These are phyloP conservation scores for Hypoxylon sp. DNA, from an alignment of 2,329 filamentous ascomycete genomes.

Conservation along the genomic window DNA sequence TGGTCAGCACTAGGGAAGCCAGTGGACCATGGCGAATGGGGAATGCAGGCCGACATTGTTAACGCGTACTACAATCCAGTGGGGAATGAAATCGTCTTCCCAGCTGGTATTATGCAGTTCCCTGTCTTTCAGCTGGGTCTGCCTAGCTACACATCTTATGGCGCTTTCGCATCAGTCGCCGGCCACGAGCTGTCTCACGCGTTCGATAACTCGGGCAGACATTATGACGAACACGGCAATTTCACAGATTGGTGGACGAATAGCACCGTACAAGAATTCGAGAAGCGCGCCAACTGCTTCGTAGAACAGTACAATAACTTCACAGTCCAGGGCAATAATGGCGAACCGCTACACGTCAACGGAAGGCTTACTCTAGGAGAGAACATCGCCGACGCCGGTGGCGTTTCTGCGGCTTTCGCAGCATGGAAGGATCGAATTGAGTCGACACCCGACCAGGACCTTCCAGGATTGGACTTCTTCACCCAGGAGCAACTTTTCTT, in stretches of 20 bases:
- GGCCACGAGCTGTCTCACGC: slow-evolving; percentile 77
- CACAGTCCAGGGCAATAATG: slow-evolving; percentile 68
- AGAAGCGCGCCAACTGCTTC: slow-evolving; percentile 72
- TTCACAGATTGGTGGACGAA: slow-evolving; percentile 77
- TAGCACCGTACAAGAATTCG: slow-evolving; percentile 69
- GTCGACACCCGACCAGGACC: slow-evolving; percentile 62
- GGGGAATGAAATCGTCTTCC: slow-evolving; percentile 76
- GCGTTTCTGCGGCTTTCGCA: slow-evolving; percentile 70
- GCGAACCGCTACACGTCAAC: slow-evolving; percentile 71
- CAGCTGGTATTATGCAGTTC: slow-evolving; percentile 76
- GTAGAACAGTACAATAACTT: slow-evolving; percentile 73
- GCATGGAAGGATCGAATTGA: slow-evolving; percentile 72
- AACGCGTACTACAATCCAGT: slow-evolving; percentile 76
- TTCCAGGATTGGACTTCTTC: slow-evolving; percentile 71
- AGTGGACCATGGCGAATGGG: slow-evolving; percentile 71
- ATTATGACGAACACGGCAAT: slow-evolving; percentile 74
- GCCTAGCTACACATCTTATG: slow-evolving; percentile 70
- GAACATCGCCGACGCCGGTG: slow-evolving; percentile 77
- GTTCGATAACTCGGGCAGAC: slow-evolving; percentile 75
- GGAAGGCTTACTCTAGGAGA: slow-evolving; percentile 74
- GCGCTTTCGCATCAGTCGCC: slow-evolving; percentile 73
- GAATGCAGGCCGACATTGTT: slow-evolving; percentile 71
- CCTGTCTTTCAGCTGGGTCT: slow-evolving; percentile 71
- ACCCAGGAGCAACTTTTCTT: slow-evolving; percentile 76
- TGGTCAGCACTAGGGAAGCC: slow-evolving; percentile 73